phyloP scores from a whole-genome alignment of 495 filamentous ascomycete species.

The Penicillium verhagenii region DNA sequence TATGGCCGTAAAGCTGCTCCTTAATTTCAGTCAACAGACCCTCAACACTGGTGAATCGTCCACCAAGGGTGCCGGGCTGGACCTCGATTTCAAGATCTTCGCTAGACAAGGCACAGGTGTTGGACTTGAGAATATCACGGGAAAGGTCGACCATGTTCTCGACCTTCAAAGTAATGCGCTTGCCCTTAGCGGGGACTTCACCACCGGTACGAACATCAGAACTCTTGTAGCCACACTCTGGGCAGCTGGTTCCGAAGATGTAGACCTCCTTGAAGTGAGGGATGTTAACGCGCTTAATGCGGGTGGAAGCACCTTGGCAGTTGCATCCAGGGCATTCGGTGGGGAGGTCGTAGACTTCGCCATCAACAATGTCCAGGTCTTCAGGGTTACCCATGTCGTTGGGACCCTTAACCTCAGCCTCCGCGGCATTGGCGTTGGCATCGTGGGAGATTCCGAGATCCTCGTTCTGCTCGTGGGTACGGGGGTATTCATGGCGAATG shows the following conservation, averaged over 20 bases:
- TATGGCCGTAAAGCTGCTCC: slow-evolving; percentile 79
- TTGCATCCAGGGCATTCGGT: slow-evolving; percentile 87
- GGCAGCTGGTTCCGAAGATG: slow-evolving; percentile 84
- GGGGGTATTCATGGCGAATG: slow-evolving; percentile 72
- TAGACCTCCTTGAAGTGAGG: slow-evolving; percentile 96
- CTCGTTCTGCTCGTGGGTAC: slow-evolving; percentile 82
- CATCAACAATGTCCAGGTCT: slow-evolving; percentile 78
- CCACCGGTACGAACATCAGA: slow-evolving; percentile 98
- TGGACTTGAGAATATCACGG: slow-evolving; percentile 94
- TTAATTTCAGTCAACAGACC: slow-evolving; percentile 91
- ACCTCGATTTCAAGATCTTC: slow-evolving; percentile 82
- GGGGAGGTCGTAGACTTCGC: slow-evolving; percentile 87
- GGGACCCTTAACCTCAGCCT: slow-evolving; percentile 22
- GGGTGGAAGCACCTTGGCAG: not conserved
- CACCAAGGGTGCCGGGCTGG: slow-evolving; percentile 87
- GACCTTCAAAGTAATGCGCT: slow-evolving; percentile 76
- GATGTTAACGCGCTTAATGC: slow-evolving; percentile 82
- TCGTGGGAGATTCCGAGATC: slow-evolving; percentile 66
- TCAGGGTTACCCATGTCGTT: slow-evolving; percentile 34
- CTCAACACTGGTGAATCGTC: slow-evolving; percentile 96
- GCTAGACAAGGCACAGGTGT: slow-evolving; percentile 80
- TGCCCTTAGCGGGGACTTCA: slow-evolving; percentile 82
- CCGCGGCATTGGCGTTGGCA: slow-evolving; percentile 29
- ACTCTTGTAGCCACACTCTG: slow-evolving; percentile 87
- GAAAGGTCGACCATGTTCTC: slow-evolving; percentile 73